Evolutionary conservation across 306 rosid genomes (phyloP).

Genomic region (Vicia villosa): DNA sequence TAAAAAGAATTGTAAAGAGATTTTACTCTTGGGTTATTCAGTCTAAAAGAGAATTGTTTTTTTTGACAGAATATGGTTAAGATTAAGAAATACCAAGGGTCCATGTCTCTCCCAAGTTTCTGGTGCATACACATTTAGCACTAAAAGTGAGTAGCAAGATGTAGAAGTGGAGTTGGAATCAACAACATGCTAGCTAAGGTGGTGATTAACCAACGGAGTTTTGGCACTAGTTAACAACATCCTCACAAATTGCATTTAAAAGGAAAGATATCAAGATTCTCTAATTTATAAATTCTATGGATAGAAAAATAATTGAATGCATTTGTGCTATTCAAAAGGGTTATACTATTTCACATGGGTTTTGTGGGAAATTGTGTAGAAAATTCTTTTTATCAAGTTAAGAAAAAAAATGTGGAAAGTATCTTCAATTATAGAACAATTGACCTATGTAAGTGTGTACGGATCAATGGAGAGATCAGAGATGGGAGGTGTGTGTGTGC

Average conservation of each 20-base stretch:
- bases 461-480: constrained; percentile 41
- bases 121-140: constrained; percentile 22
- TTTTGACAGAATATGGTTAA: constrained; percentile 5
- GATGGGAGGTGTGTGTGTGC: constrained; percentile 39
- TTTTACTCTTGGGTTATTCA: neutral
- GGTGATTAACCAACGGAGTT: constrained; percentile 36
- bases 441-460: constrained; percentile 28
- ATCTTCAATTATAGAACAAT: constrained; percentile 29
- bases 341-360: constrained; percentile 21
- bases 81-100: constrained; percentile 29
- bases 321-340: constrained; percentile 22
- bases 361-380: constrained; percentile 11
- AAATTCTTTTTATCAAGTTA: neutral
- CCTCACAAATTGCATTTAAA: constrained; percentile 50
- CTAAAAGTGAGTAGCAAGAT: constrained; percentile 7
- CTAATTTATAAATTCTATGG: constrained; percentile 23
- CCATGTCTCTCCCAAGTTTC: constrained; percentile 24
- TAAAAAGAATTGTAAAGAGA: neutral
- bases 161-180: constrained; percentile 43
- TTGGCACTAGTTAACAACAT: constrained; percentile 36
- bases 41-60: neutral
- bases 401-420: constrained; percentile 3
- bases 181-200: constrained; percentile 25
- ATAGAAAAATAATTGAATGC: constrained; percentile 34
- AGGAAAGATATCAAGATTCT: constrained; percentile 44